Base-by-base conservation (phyloP, 148 eudicot species). In the Persicaria tinctoria region DNA sequence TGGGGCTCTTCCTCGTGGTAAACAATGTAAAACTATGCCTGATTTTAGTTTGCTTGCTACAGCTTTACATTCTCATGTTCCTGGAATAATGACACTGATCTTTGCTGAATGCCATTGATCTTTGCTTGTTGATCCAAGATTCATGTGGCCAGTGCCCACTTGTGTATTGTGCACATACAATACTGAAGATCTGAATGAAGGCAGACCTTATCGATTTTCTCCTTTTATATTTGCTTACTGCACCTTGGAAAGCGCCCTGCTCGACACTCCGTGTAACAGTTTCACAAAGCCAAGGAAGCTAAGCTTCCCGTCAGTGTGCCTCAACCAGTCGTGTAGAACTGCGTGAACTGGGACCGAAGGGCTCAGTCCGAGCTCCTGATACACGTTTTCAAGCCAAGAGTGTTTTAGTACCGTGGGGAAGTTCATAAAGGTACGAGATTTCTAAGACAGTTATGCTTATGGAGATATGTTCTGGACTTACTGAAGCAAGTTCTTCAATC, bases 401-500 rank as follows among this genome's bases (percentile, higher is more conserved):
- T 32, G 17, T 56, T 38, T 64, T 12, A 64, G 68, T 10, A 62
- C 16, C 14, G 23, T 16, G 3, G 41, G 41, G 60, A 5, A 57
- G 6, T 17, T 0, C 5, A 17, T 6, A 57, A 17, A 57, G 2
- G 20, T 5, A 45, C 18, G 1, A 20, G 5, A 63, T 8, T 63
- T 63, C 4, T 63, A 8, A 38, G 69, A 3, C 14, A 54, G 5
- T 17, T 17, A 41, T 47, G n/a, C 17, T 70, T n/a, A 70, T n/a
- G 16, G 16, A 8, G 54, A 70, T n/a, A n/a, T 8, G 32, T n/a
- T 70, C 11, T 46, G 32, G 9, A 80, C 86, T 82, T 80, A 88
- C 91, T 16, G 89, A 86, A 73, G 89, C 88, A 63, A 88, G 85
- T 81, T 88, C 91, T 73, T 88, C 86, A 20, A 88, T 84, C 75